Percentiles rank a stretch among this genome's conserved stretches.
phyloP scores from a whole-genome alignment of 257 asterid species.

The Fraxinus quadrangulata region DNA sequence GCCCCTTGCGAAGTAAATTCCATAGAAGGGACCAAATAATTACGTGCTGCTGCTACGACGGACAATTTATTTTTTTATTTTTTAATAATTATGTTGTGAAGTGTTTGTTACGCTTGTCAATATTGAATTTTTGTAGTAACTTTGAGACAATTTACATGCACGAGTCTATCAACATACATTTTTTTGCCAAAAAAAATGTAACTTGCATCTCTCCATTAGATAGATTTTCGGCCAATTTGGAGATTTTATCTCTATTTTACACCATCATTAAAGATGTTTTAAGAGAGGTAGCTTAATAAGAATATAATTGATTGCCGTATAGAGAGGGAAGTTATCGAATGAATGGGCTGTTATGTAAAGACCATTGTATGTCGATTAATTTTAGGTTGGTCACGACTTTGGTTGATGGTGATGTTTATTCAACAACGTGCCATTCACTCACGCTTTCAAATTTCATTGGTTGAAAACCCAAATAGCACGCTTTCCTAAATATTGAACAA shows the following conservation, averaged over 20 bases:
- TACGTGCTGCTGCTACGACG: neutral
- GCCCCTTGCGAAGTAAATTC: constrained; percentile 37
- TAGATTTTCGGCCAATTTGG: no score
- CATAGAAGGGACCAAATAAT: constrained; percentile 28
- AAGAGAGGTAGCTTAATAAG: no score
- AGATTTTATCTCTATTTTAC: no score
- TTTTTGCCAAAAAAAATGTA: no score
- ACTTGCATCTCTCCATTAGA: no score
- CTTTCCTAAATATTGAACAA: neutral
- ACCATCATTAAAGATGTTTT: no score
- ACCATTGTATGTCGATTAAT: neutral
- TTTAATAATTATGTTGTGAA: neutral
- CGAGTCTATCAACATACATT: no score
- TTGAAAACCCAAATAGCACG: neutral
- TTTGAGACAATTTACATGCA: no score
- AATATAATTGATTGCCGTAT: neutral
- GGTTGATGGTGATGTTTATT: neutral
- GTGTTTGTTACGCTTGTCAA: no score
- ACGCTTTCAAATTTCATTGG: neutral
- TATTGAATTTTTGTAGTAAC: no score
- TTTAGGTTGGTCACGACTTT: neutral
- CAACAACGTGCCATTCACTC: neutral
- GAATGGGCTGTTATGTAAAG: no score
- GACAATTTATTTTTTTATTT: neutral
- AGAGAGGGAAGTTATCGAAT: neutral